Percentiles rank a stretch among this genome's conserved stretches.
phyloP scores from a whole-genome alignment of 495 filamentous ascomycete genomes.

The Neurospora sp. region DNA sequence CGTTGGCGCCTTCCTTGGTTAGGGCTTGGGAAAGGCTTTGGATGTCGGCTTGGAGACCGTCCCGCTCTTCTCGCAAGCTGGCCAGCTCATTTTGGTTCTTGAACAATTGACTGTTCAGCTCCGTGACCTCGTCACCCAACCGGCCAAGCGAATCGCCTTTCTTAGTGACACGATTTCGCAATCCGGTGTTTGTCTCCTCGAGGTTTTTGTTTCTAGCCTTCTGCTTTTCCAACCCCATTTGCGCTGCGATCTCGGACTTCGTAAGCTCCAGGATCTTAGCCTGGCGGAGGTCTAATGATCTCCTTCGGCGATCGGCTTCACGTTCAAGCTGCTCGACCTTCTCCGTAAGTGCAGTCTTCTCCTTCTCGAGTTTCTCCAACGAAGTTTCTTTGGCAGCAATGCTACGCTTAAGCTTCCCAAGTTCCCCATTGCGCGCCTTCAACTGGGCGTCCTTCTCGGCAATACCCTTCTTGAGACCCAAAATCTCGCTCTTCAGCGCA shows the following conservation, averaged over 20 bases:
- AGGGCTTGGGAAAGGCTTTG: background rate
- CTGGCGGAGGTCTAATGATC: background rate
- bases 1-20: background rate
- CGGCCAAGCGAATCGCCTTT: background rate
- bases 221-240: background rate
- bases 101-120: background rate
- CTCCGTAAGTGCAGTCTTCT: background rate
- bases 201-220: background rate
- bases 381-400: background rate
- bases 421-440: background rate
- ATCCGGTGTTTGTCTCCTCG: background rate
- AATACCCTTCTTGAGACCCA: background rate
- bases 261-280: background rate
- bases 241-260: background rate
- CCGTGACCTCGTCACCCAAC: background rate
- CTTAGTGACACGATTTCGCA: background rate
- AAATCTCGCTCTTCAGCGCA: background rate
- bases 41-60: background rate
- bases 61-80: background rate
- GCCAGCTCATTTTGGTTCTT: background rate
- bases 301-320: background rate
- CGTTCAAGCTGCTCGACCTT: background rate
- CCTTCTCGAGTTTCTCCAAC: background rate
- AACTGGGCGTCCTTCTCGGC: background rate
- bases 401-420: background rate